These are phyloP conservation scores for Celoporthe dispersa DNA, from an alignment of 2,329 filamentous ascomycete genomes.

Conservation along the genomic window DNA sequence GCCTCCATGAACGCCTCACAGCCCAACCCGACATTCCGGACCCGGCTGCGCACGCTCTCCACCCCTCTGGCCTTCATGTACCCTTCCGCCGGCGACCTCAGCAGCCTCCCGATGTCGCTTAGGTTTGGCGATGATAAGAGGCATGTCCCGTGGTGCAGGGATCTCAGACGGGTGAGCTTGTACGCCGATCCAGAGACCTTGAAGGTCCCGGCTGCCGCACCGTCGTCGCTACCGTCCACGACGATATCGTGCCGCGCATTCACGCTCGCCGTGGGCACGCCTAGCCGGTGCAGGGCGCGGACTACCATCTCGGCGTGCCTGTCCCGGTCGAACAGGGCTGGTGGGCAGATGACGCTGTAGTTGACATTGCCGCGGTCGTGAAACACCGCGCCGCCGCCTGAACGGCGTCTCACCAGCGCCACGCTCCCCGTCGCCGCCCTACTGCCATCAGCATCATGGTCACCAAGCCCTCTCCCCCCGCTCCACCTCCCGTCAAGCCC, in stretches of 20 bases:
- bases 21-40: constrained; percentile 74
- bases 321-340: constrained; percentile 76
- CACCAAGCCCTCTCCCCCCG: not conserved
- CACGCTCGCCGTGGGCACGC: constrained; percentile 67
- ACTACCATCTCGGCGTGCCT: constrained; percentile 93
- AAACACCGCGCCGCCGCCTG: constrained; percentile 91
- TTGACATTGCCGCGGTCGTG: constrained; percentile 94
- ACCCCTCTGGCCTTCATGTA: constrained; percentile 84
- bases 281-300: constrained; percentile 69
- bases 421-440: constrained; percentile 34
- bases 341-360: constrained; percentile 88
- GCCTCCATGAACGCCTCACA: constrained; percentile 53
- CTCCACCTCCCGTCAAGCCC: not conserved
- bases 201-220: constrained; percentile 45
- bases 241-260: constrained; percentile 96
- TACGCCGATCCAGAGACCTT: constrained; percentile 96
- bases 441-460: not conserved
- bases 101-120: constrained; percentile 66
- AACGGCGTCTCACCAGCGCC: constrained; percentile 78
- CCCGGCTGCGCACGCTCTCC: constrained; percentile 84
- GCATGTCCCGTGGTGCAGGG: constrained; percentile 92
- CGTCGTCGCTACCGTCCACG: constrained; percentile 51
- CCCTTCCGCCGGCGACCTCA: constrained; percentile 77
- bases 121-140: constrained; percentile 80
- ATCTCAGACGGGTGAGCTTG: constrained; percentile 80